Conservation (phyloP, 192 early-diverging fungal genomes). For the Coemansia sp. region DNA sequence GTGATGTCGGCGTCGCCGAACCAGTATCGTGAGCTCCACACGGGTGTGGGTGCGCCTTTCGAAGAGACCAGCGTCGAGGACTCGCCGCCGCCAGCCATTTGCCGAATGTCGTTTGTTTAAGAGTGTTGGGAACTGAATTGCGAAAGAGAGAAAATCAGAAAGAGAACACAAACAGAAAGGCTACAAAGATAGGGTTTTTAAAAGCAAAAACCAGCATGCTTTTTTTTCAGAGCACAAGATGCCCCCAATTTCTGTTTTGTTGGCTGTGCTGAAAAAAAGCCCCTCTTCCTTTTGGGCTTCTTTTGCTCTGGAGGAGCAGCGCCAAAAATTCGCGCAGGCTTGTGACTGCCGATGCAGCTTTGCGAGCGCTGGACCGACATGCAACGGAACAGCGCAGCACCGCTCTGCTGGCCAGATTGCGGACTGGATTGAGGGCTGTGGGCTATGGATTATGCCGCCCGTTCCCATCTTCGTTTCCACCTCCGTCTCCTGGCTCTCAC, state of each 20-base stretch:
- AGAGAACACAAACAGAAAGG: background rate
- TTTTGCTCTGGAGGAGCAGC: background rate
- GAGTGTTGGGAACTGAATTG: background rate
- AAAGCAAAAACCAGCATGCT: too few relatives aligned
- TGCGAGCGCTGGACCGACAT: too few relatives aligned
- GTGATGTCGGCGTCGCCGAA: constrained; percentile 58
- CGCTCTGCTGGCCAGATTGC: too few relatives aligned
- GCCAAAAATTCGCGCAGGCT: background rate
- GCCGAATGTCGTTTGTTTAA: background rate
- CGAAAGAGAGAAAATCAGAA: constrained; percentile 2
- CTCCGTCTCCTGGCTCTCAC: too few relatives aligned
- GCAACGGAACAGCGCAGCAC: too few relatives aligned
- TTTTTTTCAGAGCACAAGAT: background rate
- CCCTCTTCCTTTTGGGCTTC: too few relatives aligned
- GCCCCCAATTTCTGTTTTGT: too few relatives aligned
- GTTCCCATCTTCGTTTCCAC: too few relatives aligned
- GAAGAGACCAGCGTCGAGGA: constrained; percentile 30
- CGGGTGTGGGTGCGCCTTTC: constrained; percentile 16
- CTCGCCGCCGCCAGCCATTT: constrained; percentile 30
- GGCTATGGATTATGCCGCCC: too few relatives aligned
- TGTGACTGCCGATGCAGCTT: too few relatives aligned
- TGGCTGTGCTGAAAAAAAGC: too few relatives aligned
- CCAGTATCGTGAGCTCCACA: constrained; percentile 58
- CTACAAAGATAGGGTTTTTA: background rate
- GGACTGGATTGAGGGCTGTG: too few relatives aligned